Conservation (phyloP, 73 alveolate genomes). For the Symbiodinium pilosum region DNA sequence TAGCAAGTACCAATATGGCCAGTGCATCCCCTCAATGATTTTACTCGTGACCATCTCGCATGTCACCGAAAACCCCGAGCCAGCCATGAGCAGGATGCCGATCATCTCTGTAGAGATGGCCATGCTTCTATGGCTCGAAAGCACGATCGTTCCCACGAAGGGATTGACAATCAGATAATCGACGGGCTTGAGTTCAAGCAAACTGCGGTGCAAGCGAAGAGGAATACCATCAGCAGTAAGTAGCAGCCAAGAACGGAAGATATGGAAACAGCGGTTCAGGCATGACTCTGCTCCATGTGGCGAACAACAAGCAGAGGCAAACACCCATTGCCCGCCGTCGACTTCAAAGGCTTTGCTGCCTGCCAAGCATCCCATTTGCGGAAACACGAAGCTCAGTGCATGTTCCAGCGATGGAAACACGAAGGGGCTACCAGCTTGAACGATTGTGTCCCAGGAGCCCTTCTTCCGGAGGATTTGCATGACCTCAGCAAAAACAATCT, state of each 20-base stretch:
- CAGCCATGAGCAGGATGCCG: constrained; percentile 60
- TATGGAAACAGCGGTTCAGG: no score
- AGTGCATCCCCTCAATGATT: constrained; percentile 16
- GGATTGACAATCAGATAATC: no score
- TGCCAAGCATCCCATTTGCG: background rate
- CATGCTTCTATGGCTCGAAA: no score
- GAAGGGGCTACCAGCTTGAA: constrained; percentile 34
- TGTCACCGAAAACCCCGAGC: constrained; percentile 50
- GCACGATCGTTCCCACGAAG: no score
- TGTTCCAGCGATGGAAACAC: background rate
- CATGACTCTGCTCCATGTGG: no score
- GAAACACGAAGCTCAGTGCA: background rate
- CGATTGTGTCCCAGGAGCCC: constrained; percentile 29
- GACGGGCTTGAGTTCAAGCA: no score
- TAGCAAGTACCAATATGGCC: constrained; percentile 83
- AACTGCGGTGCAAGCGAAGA: no score
- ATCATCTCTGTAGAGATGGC: background rate
- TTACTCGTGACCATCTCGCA: constrained; percentile 80
- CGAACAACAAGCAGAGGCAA: no score
- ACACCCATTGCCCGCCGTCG: constrained; percentile 29
- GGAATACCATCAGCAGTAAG: no score
- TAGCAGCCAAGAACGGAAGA: no score
- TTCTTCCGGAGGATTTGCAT: constrained; percentile 75
- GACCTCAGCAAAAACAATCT: no score
- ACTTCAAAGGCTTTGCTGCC: constrained; percentile 44